Evolutionary conservation across 176 grass and related monocot genomes (phyloP), one percentile per base, ranked within the genome.

Genomic region (Oryza nivara): DNA sequence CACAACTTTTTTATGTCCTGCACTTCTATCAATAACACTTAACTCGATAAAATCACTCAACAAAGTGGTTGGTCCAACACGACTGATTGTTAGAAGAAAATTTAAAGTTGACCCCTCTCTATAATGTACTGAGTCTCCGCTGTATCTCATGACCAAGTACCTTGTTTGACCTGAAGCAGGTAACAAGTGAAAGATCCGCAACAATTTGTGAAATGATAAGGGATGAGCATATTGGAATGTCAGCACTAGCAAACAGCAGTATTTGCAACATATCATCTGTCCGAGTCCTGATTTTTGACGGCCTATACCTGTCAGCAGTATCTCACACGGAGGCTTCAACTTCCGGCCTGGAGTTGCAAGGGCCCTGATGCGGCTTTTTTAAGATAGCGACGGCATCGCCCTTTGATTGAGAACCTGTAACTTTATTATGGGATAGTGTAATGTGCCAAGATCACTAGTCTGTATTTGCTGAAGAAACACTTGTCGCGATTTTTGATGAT

Each of bases 351-450:
- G 48, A 82, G 74, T 87, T 34, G 70, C 64, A 80, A 49, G 80
- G 75, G 75, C 17, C 75, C 80, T 80, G 89, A 61, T 91, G 89
- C 80, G 19, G 75, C 48, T 80, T 87, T 90, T 87, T 85, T 46
- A 44, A 67, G 70, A 90, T 84, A 84, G 89, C 80, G 75, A 87
- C 32, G 28, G 65, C 85, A 87, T 91, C 75, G 52, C 85, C 80
- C 75, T 65, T 84, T 43, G 51, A 84, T 75, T 43, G 51, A 84
- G 75, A 43, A 75, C 70, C 76, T 87, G 75, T 83, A 87, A 80
- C 70, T 83, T 74, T 41, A 78, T 74, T 41, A 78, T 68, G 67
- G 64, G 61, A 68, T 61, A 84, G 74, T 47, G 48, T 65, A 82
- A 82, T 40, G 38, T 40, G 38, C n/a, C 32, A 40, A 41, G 46